A percentile compares a stretch with the other conserved stretches of the same genome.
phyloP scores from a whole-genome alignment of 306 rosid species.

The Biancaea sappan region DNA sequence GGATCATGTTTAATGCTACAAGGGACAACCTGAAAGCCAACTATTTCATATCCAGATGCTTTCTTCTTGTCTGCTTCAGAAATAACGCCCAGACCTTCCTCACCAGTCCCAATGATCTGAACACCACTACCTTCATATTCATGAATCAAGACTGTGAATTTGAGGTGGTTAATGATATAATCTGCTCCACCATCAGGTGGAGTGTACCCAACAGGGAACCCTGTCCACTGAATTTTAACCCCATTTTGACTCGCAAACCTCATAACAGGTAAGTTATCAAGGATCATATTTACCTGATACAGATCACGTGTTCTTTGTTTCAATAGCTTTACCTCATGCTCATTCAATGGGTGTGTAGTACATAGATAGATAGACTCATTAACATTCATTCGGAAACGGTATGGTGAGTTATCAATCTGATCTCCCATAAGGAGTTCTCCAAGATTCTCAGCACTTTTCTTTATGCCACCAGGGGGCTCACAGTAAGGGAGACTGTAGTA shows the following conservation, averaged over 20 bases:
- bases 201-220: slow-evolving; percentile 86
- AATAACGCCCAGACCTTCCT: slow-evolving; percentile 85
- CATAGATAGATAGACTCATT: slow-evolving; percentile 78
- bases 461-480: slow-evolving; percentile 56
- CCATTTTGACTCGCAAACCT: slow-evolving; percentile 82
- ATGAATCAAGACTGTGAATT: slow-evolving; percentile 82
- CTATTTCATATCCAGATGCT: slow-evolving; percentile 88
- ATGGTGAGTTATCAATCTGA: slow-evolving; percentile 85
- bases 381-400: slow-evolving; percentile 71
- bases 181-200: slow-evolving; percentile 63
- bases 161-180: slow-evolving; percentile 89
- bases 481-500: slow-evolving; percentile 93
- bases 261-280: slow-evolving; percentile 92
- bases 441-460: slow-evolving; percentile 94
- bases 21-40: slow-evolving; percentile 89
- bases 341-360: slow-evolving; percentile 61
- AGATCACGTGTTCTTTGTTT: slow-evolving; percentile 91
- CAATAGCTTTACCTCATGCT: slow-evolving; percentile 76
- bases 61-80: slow-evolving; percentile 71
- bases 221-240: slow-evolving; percentile 87
- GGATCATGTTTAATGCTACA: slow-evolving; percentile 74
- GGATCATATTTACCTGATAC: slow-evolving; percentile 94
- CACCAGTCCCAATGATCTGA: slow-evolving; percentile 90
- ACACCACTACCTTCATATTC: slow-evolving; percentile 86
- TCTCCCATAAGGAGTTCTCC: slow-evolving; percentile 95